Evolutionary conservation across 768 basidiomycete genomes (phyloP), one percentile per base, ranked within the genome.

Genomic region (Termitomyces sp.): DNA sequence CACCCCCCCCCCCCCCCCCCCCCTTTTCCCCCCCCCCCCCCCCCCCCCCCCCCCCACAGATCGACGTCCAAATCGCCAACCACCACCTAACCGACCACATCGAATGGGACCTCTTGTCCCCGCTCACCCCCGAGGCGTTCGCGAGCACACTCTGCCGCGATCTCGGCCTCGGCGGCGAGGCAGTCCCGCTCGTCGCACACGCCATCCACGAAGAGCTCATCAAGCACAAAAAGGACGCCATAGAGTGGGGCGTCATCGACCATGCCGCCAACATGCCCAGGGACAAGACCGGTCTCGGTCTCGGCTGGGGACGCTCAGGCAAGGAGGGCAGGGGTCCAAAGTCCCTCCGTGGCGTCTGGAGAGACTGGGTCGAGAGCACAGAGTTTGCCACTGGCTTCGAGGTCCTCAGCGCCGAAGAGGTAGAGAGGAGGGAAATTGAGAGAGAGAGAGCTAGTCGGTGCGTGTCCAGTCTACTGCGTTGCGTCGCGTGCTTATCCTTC

Each of bases 21-120:
- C n/a, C n/a, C n/a, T n/a, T n/a, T n/a, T n/a, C n/a, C n/a, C n/a
- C n/a, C n/a, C 39, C 4, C 4, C 49, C 31, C 5, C 34, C 32
- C 20, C 52, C 49, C 43, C 48, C 46, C 8, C 46, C 24, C 22
- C 20, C 3, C 53, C 41, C 59, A 3, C 32, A 97, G 93, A 92
- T 99, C 68, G 97, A 99, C 73, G 93, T 98, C 26, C 97, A 99
- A 70, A 89, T 99, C 67, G 92, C 88, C 24, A 90, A 88, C 47
- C 80, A 94, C 68, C 93, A 96, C 70, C 79, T 99, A 1, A 78
- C 90, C 56, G 97, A 99, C 73, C 91, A 94, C 67, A 94, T 99
- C 63, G 97, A 99, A 72, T 99, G 96, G 96, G 96, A 99, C 71
- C 81, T 98, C n/a, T 83, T 91, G 46, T 96, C 95, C 4, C 82